These are phyloP conservation scores for Teunomyces barrocoloradensis DNA, from an alignment of 805 yeast species.

Conservation along the genomic window DNA sequence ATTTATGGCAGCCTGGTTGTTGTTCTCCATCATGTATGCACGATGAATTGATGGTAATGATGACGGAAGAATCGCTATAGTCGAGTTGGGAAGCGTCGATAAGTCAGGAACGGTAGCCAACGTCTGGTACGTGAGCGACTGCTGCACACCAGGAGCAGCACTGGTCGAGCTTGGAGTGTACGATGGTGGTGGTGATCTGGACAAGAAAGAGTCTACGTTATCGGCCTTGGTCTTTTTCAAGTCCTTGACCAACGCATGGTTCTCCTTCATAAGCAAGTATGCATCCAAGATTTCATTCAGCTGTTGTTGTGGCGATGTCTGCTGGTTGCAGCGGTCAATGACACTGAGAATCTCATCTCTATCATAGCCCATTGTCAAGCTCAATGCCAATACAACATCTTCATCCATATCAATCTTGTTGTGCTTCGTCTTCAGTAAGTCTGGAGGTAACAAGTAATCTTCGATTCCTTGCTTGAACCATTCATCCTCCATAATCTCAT, in stretches of 20 bases:
- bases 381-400: constrained; percentile 27
- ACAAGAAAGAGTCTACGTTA: constrained; percentile 55
- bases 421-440: constrained; percentile 23
- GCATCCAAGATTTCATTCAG: constrained; percentile 81
- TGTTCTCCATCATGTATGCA: constrained; percentile 76
- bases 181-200: constrained; percentile 60
- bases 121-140: constrained; percentile 46
- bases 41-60: constrained; percentile 93
- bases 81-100: constrained; percentile 61
- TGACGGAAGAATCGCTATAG: constrained; percentile 90
- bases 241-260: constrained; percentile 65
- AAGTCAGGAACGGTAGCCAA: constrained; percentile 46
- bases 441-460: constrained; percentile 30
- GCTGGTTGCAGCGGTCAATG: constrained; percentile 21
- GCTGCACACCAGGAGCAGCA: constrained; percentile 43
- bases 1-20: constrained; percentile 31
- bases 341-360: constrained; percentile 24
- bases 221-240: constrained; percentile 52
- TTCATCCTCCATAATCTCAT: constrained; percentile 30
- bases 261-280: constrained; percentile 77
- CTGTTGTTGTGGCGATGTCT: constrained; percentile 27
- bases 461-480: constrained; percentile 29
- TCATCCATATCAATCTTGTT: constrained; percentile 26
- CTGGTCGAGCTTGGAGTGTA: constrained; percentile 20
- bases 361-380: constrained; percentile 30